Evolutionary conservation across 176 grass and related monocot species (phyloP), one percentile per base, ranked within the genome.

Genomic region (Eragrostis curvula): DNA sequence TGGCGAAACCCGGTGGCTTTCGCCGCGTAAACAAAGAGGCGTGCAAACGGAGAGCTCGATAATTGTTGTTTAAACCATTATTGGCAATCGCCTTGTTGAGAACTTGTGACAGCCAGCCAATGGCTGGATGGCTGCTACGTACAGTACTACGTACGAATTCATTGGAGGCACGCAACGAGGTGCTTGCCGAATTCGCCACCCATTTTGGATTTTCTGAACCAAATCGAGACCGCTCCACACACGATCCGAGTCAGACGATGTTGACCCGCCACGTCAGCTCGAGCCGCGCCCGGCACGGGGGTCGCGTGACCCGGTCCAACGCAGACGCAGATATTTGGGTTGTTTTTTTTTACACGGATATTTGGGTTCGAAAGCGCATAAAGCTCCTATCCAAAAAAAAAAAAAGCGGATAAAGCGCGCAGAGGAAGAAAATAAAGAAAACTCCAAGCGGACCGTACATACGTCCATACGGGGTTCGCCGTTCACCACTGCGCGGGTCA

Each of bases 211-310:
- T 69, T 23, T 29, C 2, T 5, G 21, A 32, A 17, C 47, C 8
- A 4, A 55, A 43, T 75, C 47, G 53, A 44, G 56, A 59, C 32
- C n/a, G 9, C 59, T 75, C 61, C 82, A 84, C 82, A n/a, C 44
- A 15, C 39, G 8, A 44, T 84, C 71, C 49, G 71, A 75, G 62
- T 84, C 61, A 36, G 82, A 75, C 47, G 61, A 84, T 8, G 36
- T 39, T 15, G 71, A 83, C 70, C 20, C 9, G 44, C 81, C 81
- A 75, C 71, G 71, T 67, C 81, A n/a, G 47, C 30, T 3, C 16
- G 21, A 67, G 28, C 16, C 47, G 43, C 18, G 20, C 72, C 8
- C 20, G 20, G 20, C 1, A 23, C 21, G 20, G 12, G 17, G 39
- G 5, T 20, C 30, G 32, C 63, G 63, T 40, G 32, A 36, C 30